Percentiles rank a stretch among this genome's conserved stretches.
Evolutionary conservation across 169 alveolate species (phyloP).

Genomic region (Eimeria falciformis): DNA sequence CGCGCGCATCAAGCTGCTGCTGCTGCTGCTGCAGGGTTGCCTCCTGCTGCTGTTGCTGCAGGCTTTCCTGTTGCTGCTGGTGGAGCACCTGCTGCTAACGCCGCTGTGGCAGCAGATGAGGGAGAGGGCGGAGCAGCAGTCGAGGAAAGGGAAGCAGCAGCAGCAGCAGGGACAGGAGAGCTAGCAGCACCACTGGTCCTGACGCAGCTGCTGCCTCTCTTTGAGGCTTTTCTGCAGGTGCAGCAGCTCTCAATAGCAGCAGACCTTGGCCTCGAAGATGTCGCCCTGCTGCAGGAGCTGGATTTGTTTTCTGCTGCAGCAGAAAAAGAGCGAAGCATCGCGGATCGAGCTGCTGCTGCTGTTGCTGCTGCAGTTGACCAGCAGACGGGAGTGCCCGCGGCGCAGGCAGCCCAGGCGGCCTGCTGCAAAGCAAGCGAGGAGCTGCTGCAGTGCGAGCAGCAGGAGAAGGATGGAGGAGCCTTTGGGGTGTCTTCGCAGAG

Average conservation of each 20-base stretch:
- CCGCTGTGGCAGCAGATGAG: neutral
- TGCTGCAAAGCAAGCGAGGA: conserved; percentile 27
- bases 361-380: conserved; percentile 11
- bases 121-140: neutral
- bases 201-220: conserved; percentile 69
- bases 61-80: neutral
- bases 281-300: neutral
- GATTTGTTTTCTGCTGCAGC: conserved; percentile 40
- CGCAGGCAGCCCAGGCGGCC: neutral
- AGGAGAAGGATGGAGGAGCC: conserved; percentile 5
- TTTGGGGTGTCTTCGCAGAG: conserved; percentile 3
- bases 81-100: neutral
- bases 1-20: neutral
- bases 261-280: conserved; percentile 39
- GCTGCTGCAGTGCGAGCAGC: conserved; percentile 6
- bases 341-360: conserved; percentile 14
- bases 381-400: conserved; percentile 6
- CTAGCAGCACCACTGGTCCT: conserved; percentile 66
- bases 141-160: neutral
- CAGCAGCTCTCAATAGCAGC: conserved; percentile 54
- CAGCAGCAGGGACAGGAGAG: conserved; percentile 40
- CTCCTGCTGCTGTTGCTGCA: neutral
- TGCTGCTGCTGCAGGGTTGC: neutral
- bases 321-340: neutral
- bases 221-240: conserved; percentile 72